phyloP scores from a whole-genome alignment of 768 basidiomycete species.

The Rhodotorula taiwanensis region DNA sequence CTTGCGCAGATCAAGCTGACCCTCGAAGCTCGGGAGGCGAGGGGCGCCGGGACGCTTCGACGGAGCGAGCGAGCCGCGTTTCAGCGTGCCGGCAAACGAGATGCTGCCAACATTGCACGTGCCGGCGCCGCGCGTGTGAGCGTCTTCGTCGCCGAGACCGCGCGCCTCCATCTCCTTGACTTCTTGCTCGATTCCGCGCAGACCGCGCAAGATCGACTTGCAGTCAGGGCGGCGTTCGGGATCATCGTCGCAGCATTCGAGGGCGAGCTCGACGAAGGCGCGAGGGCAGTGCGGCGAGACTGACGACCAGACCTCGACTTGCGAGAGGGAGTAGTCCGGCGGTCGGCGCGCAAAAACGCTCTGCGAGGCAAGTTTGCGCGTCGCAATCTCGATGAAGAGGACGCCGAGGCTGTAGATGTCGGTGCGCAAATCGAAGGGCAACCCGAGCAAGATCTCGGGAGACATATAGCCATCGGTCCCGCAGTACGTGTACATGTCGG shows the following conservation, averaged over 20 bases:
- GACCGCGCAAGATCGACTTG: conserved; percentile 66
- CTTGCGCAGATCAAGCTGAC: conserved; percentile 18
- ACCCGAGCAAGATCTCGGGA: conserved; percentile 84
- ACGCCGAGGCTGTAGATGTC: conserved; percentile 56
- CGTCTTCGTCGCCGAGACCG: conserved; percentile 14
- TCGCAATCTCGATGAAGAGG: conserved; percentile 84
- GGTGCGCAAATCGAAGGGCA: conserved; percentile 86
- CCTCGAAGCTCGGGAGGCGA: conserved; percentile 19
- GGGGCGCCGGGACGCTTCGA: conserved; percentile 10
- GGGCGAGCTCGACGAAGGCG: conserved; percentile 64
- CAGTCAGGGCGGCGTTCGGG: conserved; percentile 68
- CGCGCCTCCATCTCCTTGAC: conserved; percentile 50
- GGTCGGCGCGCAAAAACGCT: conserved; percentile 56
- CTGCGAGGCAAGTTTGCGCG: conserved; percentile 78
- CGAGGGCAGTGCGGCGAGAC: conserved; percentile 71
- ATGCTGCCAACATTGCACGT: conserved; percentile 30
- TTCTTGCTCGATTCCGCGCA: conserved; percentile 75
- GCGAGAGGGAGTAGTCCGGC: conserved; percentile 71
- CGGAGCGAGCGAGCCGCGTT: conserved; percentile 15
- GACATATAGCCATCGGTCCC: conserved; percentile 57
- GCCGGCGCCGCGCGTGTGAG: conserved; percentile 1
- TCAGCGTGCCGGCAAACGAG: conserved; percentile 32
- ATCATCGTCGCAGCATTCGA: conserved; percentile 66
- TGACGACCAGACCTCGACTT: conserved; percentile 60
- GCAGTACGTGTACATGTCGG: conserved; percentile 12